Conservation (phyloP, 1,139 yeast genomes). For the Suhomyces taliae region DNA sequence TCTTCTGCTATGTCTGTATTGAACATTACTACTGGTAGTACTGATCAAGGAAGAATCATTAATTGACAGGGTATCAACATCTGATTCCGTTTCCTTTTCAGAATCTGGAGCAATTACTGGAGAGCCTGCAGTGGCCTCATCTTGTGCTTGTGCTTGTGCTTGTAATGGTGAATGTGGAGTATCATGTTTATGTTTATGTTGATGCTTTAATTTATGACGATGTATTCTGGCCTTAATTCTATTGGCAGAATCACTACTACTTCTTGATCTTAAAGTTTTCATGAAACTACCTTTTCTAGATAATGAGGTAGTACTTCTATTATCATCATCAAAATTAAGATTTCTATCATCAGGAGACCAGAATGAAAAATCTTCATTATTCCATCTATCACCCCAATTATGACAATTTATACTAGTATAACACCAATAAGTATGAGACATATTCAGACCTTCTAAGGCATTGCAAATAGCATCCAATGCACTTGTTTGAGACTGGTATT, state of each 20-base stretch:
- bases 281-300: constrained; percentile 13
- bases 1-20: constrained; percentile 22
- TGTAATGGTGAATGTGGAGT: neutral
- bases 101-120: neutral
- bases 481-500: constrained; percentile 68
- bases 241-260: constrained; percentile 8
- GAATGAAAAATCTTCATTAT: constrained; percentile 87
- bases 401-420: constrained; percentile 73
- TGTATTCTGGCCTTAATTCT: constrained; percentile 8
- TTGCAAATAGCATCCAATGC: constrained; percentile 81
- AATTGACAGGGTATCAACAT: constrained; percentile 7
- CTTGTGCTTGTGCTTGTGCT: neutral
- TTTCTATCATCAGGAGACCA: constrained; percentile 71
- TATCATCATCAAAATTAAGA: constrained; percentile 17
- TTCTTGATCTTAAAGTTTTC: constrained; percentile 5
- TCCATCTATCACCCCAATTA: constrained; percentile 88
- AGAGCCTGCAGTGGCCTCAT: neutral
- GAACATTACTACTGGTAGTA: constrained; percentile 27
- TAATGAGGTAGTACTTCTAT: constrained; percentile 4
- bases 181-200: constrained; percentile 3
- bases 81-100: constrained; percentile 8
- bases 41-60: constrained; percentile 17
- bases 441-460: constrained; percentile 71
- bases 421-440: constrained; percentile 85
- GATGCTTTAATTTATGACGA: constrained; percentile 5